Evolutionary conservation across 345 rosid species (phyloP), one percentile per base, ranked within the genome.

Genomic region (Erodium maritimum): DNA sequence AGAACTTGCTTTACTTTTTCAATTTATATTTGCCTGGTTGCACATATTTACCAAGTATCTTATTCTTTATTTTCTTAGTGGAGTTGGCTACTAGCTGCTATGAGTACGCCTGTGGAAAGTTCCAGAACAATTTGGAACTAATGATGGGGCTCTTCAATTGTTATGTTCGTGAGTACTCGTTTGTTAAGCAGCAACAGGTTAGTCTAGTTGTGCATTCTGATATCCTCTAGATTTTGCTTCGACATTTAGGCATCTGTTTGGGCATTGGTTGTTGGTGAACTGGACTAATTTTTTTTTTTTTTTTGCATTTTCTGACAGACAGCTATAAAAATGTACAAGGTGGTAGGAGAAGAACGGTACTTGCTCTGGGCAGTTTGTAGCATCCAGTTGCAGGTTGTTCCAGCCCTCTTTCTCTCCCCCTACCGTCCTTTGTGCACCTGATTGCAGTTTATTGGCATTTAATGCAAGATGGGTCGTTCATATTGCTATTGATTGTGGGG

Each of bases 321-420:
- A 62, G 95, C 99, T 63, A 89, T 93, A 62, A 93, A 85, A 80
- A 87, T 93, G 99, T 89, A 93, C 71, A 93, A 93, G 68, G 80
- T 80, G 61, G 84, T 75, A 48, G 95, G 96, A 56, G 97, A 93
- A 78, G 99, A 89, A 71, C 80, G 95, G 71, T 89, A 81, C 67
- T 73, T 89, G 80, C 97, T 93, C 24, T 89, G 99, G 99, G 95
- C 99, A 55, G 95, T 93, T 71, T 89, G 97, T 78, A 93, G 97
- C 87, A 85, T 89, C 77, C 99, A 93, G 33, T 82, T 93, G 66
- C 99, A 93, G 85, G 99, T 93, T 77, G 48, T n/a, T 14, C 45
- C 21, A 5, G 21, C 20, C 64, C 50, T 65, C 54, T 45, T 21
- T 55, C n/a, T 25, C 11, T 42, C 14, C 48, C 34, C 34, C 8